Evolutionary conservation across 192 early-diverging fungal genomes (phyloP).

Genomic region (Entomortierella beljakovae): DNA sequence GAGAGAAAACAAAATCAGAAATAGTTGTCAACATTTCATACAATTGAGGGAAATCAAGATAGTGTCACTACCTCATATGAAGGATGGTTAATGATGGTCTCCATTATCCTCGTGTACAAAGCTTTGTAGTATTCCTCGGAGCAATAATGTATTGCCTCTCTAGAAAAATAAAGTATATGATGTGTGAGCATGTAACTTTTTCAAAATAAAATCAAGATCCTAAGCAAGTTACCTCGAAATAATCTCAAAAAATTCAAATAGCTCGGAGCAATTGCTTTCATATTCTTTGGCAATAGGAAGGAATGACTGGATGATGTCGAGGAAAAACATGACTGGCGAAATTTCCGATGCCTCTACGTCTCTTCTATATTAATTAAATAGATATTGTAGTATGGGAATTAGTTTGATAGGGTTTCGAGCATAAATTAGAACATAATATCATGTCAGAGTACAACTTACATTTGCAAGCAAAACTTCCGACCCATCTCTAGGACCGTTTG

Average conservation of each 20-base stretch:
- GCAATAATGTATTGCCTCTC: constrained; percentile 29
- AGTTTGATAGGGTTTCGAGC: background rate
- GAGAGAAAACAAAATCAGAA: background rate
- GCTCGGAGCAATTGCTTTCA: constrained; percentile 42
- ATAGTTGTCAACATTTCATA: background rate
- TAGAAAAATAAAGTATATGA: background rate
- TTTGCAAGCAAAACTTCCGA: constrained; percentile 34
- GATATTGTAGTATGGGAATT: too few relatives aligned
- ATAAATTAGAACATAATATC: too few relatives aligned
- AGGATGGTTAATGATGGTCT: constrained; percentile 30
- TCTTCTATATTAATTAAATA: background rate
- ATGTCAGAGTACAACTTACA: background rate
- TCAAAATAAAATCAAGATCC: too few relatives aligned
- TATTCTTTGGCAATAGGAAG: constrained; percentile 45
- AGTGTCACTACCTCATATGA: constrained; percentile 27
- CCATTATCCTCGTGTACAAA: constrained; percentile 29
- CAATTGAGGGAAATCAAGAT: background rate
- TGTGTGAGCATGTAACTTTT: background rate
- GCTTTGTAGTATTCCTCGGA: constrained; percentile 18
- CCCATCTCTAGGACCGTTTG: constrained; percentile 48
- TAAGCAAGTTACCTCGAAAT: constrained; percentile 37
- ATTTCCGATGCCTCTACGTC: background rate
- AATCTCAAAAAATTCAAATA: constrained; percentile 46
- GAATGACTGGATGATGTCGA: constrained; percentile 47
- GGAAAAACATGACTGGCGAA: constrained; percentile 42